Base-by-base conservation (phyloP, 2,329 filamentous ascomycete species). In the Ceratocystis diversiconidia region DNA sequence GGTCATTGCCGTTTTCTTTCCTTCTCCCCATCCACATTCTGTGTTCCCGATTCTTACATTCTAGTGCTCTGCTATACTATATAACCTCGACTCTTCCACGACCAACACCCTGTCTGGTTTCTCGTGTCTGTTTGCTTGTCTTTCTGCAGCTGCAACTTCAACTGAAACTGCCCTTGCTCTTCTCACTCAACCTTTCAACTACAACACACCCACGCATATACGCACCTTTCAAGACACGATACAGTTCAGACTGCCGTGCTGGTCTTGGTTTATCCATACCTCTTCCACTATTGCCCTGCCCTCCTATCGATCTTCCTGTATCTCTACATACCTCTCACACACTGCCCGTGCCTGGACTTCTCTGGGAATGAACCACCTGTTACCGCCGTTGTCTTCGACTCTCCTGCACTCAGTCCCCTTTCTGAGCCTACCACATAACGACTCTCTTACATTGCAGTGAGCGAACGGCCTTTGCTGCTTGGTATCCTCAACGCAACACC, bases 391-490 rank as follows among this genome's bases (percentile, higher is more conserved):
- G 52, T 32, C 52, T 59, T 59, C 52, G 52, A 59, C 52, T 30
- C 32, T 32, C 15, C 25, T 59, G 52, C 32, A 59, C 52, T 59
- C 28, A 36, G 52, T 59, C 32, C 52, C 52, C 28, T 32, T 17
- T 30, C 52, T 59, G 52, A 59, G 52, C 52, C 52, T 32, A 32
- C 52, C 52, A 32, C 28, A 59, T 25, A 59, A 59, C 52, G 52
- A 59, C 52, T 59, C 52, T 59, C 52, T 59, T 36, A 59, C 52
- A 59, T 30, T 59, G 25, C 52, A 59, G 52, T 59, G 52, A 59
- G 17, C 5, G 52, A 41, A 41, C 36, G 10, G 36, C 8, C 36
- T 41, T 50, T 50, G n/a, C 22, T 8, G 46, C 46, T 50, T 10
- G n/a, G 17, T 22, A 19, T 50, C 22, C 22, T 7, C 46, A 8